Conservation (phyloP, 2,329 filamentous ascomycete genomes). For the Cladorrhinum sp. region DNA sequence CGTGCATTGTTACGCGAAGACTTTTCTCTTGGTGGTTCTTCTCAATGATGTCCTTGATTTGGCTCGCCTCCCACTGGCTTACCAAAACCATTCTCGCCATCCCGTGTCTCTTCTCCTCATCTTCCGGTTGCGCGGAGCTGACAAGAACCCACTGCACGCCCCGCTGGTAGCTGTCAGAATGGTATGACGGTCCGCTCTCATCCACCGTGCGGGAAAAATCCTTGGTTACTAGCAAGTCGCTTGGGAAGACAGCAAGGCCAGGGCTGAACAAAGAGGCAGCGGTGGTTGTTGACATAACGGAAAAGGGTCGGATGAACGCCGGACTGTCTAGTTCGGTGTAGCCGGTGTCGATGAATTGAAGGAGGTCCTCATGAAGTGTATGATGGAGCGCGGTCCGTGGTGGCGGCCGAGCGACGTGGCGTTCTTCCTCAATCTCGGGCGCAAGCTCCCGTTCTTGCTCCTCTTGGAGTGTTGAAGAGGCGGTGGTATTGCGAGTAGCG, state of each 20-base stretch:
- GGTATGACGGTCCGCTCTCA: neutral
- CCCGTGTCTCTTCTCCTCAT: neutral
- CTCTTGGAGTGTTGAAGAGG: constrained; percentile 44
- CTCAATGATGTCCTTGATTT: constrained; percentile 42
- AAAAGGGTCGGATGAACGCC: constrained; percentile 46
- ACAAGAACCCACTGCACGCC: constrained; percentile 54
- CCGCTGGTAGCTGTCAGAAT: constrained; percentile 48
- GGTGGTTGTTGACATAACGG: constrained; percentile 39
- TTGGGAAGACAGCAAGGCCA: constrained; percentile 34
- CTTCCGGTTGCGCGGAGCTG: neutral
- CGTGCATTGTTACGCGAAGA: constrained; percentile 35
- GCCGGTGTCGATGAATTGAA: constrained; percentile 39
- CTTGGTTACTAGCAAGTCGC: constrained; percentile 42
- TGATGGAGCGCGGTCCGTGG: constrained; percentile 40
- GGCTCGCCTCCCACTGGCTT: constrained; percentile 59
- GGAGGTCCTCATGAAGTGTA: constrained; percentile 42
- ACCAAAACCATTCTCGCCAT: constrained; percentile 48
- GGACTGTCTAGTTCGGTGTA: constrained; percentile 24
- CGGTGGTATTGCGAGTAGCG: neutral
- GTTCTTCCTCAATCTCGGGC: constrained; percentile 61
- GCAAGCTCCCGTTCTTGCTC: constrained; percentile 69
- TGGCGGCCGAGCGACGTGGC: constrained; percentile 49
- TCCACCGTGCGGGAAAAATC: constrained; percentile 51
- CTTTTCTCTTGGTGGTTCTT: constrained; percentile 30
- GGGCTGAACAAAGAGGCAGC: constrained; percentile 34